Evolutionary conservation across 192 early-diverging fungal genomes (phyloP).

Genomic region (Haplosporangium gracile): DNA sequence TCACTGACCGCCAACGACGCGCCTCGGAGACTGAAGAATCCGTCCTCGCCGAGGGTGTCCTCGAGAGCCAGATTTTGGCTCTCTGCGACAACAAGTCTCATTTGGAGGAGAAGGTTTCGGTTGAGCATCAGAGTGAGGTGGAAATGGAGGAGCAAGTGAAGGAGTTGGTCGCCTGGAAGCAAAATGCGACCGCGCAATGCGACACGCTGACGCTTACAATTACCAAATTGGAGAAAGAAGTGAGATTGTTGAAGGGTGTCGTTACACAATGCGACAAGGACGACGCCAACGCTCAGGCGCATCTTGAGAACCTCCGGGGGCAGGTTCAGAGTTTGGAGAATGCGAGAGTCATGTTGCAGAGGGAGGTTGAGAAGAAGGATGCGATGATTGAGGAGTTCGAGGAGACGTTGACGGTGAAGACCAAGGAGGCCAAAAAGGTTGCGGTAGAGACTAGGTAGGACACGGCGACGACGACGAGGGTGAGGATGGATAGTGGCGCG

Average conservation of each 20-base stretch:
- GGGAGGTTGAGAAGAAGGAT: constrained; percentile 8
- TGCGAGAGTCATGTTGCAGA: not conserved
- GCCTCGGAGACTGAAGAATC: constrained; percentile 13
- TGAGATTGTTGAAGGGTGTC: not conserved
- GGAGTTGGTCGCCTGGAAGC: constrained; percentile 7
- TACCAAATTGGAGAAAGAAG: constrained; percentile 9
- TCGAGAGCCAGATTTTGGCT: constrained; percentile 7
- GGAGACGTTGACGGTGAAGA: not conserved
- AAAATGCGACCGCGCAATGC: not conserved
- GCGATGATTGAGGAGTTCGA: not conserved
- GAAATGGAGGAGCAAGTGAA: not conserved
- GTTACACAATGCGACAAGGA: not conserved
- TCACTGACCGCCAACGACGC: not conserved
- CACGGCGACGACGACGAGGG: not conserved
- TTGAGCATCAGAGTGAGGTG: constrained; percentile 6
- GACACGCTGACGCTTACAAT: constrained; percentile 1
- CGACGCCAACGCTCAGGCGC: not conserved
- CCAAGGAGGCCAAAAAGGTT: not conserved
- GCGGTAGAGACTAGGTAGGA: not conserved
- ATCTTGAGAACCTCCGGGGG: not conserved
- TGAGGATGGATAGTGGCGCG: constrained; percentile 23
- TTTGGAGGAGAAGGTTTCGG: not conserved
- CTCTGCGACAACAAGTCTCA: not conserved
- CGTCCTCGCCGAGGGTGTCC: not conserved
- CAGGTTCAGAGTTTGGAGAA: constrained; percentile 22